These are phyloP conservation scores for Mycena latifolia DNA, from an alignment of 768 basidiomycete species.

Conservation along the genomic window DNA sequence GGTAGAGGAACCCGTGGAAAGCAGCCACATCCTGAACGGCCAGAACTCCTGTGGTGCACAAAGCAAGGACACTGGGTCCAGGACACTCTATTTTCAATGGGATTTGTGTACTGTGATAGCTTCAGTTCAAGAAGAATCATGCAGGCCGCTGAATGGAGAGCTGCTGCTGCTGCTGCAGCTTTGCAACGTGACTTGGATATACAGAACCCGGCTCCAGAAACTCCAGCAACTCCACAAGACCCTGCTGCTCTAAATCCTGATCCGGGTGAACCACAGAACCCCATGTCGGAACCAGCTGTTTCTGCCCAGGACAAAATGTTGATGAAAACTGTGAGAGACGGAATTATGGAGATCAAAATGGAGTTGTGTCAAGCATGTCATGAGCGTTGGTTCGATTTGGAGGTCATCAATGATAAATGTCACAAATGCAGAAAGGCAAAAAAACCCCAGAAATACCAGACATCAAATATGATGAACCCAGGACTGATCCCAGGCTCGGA, in stretches of 20 bases:
- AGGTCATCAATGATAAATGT: neutral
- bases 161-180: too few species aligned
- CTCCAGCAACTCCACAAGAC: too few species aligned
- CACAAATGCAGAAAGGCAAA: neutral
- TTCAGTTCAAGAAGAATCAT: too few species aligned
- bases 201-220: too few species aligned
- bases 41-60: too few species aligned
- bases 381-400: constrained; percentile 12
- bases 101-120: too few species aligned
- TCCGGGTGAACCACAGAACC: neutral
- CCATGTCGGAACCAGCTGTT: neutral
- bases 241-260: neutral
- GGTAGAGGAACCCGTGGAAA: too few species aligned
- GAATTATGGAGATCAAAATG: neutral
- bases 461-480: neutral
- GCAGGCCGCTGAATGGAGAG: too few species aligned
- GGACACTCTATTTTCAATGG: too few species aligned
- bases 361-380: neutral
- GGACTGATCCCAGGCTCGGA: neutral
- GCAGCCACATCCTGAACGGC: too few species aligned
- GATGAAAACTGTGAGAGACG: neutral
- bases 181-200: too few species aligned
- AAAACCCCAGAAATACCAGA: neutral
- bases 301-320: neutral
- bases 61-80: too few species aligned